phyloP scores from a whole-genome alignment of 495 filamentous ascomycete genomes.

The Neurospora sp. region DNA sequence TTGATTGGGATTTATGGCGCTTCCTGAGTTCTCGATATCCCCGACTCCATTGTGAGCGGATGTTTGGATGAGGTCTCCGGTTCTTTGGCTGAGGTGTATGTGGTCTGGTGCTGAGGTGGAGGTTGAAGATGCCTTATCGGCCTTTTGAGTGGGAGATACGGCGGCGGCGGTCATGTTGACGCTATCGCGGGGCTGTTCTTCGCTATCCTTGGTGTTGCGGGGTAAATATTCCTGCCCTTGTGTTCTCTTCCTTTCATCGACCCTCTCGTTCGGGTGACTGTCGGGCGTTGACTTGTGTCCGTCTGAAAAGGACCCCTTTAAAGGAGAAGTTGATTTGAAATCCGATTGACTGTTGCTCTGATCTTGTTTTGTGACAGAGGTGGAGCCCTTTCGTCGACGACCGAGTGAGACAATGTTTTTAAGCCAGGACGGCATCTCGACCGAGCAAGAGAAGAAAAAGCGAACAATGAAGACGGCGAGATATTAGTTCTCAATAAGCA shows the following conservation, averaged over 20 bases:
- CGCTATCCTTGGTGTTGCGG: background rate
- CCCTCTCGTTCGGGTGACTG: background rate
- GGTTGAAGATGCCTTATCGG: background rate
- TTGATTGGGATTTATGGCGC: conserved; percentile 20
- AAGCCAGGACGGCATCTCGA: background rate
- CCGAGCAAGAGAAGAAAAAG: background rate
- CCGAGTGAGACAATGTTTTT: background rate
- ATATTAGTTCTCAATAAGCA: background rate
- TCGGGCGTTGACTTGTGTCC: background rate
- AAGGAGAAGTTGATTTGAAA: background rate
- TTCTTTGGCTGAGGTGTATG: background rate
- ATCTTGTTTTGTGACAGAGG: background rate
- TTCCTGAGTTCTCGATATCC: background rate
- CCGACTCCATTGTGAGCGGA: background rate
- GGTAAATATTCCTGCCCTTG: background rate
- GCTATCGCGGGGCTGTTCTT: background rate
- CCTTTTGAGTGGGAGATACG: background rate
- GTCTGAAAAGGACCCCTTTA: background rate
- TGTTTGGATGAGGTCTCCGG: conserved; percentile 9
- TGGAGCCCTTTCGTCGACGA: background rate
- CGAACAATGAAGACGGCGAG: background rate
- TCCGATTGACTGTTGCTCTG: background rate
- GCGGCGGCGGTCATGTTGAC: background rate
- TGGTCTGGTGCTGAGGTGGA: background rate
- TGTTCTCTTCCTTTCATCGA: background rate